Evolutionary conservation across 345 rosid genomes (phyloP).

Genomic region (Lumnitzera racemosa): DNA sequence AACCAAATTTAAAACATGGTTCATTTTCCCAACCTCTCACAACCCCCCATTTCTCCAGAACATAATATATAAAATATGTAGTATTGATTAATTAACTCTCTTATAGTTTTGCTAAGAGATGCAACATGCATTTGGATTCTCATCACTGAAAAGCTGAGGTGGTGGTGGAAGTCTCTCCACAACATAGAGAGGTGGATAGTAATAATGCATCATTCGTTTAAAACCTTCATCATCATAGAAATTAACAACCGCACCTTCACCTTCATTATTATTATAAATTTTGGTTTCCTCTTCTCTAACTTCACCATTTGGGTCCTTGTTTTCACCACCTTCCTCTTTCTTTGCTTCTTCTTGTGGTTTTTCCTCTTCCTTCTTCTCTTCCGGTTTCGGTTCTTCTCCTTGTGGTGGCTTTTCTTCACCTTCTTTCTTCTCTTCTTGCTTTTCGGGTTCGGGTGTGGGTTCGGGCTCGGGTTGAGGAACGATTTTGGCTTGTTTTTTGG

Average conservation of each 20-base stretch:
- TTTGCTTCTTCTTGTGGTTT: slow-evolving; percentile 14
- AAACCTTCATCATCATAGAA: slow-evolving; percentile 42
- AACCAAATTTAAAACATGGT: background rate
- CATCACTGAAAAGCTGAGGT: slow-evolving; percentile 93
- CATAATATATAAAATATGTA: background rate
- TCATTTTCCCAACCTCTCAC: background rate
- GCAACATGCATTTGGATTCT: slow-evolving; percentile 93
- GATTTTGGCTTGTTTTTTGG: slow-evolving; percentile 76
- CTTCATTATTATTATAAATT: slow-evolving; percentile 5
- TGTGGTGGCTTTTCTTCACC: slow-evolving; percentile 32
- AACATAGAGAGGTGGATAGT: slow-evolving; percentile 57
- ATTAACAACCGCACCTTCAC: background rate
- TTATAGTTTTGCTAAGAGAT: slow-evolving; percentile 33
- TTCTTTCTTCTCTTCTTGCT: slow-evolving; percentile 31
- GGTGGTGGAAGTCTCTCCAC: slow-evolving; percentile 64
- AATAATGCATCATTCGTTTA: slow-evolving; percentile 48
- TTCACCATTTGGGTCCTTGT: slow-evolving; percentile 9
- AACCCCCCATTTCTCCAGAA: background rate
- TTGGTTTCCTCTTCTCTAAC: slow-evolving; percentile 16
- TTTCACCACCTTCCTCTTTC: slow-evolving; percentile 8
- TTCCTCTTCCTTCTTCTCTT: slow-evolving; percentile 16
- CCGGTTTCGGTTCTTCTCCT: slow-evolving; percentile 22
- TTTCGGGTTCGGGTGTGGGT: slow-evolving; percentile 24
- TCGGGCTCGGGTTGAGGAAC: slow-evolving; percentile 68
- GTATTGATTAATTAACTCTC: background rate